A percentile compares a stretch with the other conserved stretches of the same genome.
Conservation (phyloP, 2,329 filamentous ascomycete species). For the Colletotrichum echinochloae region DNA sequence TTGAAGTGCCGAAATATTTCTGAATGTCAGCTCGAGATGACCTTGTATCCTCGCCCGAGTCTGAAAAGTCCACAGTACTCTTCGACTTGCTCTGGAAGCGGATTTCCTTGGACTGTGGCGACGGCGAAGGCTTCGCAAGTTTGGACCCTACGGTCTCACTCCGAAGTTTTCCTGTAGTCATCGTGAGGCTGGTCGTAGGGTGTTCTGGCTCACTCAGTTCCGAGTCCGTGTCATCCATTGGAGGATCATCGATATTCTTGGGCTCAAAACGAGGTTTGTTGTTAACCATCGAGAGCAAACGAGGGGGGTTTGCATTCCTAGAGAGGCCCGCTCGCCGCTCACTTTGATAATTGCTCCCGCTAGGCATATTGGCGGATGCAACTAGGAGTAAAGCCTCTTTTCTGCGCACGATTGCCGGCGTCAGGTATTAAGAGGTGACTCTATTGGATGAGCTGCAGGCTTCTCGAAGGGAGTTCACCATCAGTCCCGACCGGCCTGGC, state of each 20-base stretch:
- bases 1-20: slow-evolving; percentile 25
- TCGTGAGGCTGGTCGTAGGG: not conserved
- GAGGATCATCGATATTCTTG: slow-evolving; percentile 3
- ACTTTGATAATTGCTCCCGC: not conserved
- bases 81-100: not conserved
- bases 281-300: not conserved
- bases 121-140: not conserved
- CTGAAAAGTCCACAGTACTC: not conserved
- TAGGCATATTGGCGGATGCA: slow-evolving; percentile 6
- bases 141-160: not conserved
- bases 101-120: not conserved
- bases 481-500: slow-evolving; percentile 3
- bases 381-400: not conserved
- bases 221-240: slow-evolving; percentile 17
- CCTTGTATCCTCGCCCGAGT: slow-evolving; percentile 11
- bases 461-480: slow-evolving; percentile 2
- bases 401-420: not conserved
- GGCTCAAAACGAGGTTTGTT: not conserved
- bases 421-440: not conserved
- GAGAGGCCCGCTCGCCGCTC: slow-evolving; percentile 9
- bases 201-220: slow-evolving; percentile 18
- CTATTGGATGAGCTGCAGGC: not conserved
- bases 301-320: not conserved
- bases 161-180: not conserved
- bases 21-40: slow-evolving; percentile 14